Conservation (phyloP, 2,329 filamentous ascomycete species). For the Fusarium beomiforme region DNA sequence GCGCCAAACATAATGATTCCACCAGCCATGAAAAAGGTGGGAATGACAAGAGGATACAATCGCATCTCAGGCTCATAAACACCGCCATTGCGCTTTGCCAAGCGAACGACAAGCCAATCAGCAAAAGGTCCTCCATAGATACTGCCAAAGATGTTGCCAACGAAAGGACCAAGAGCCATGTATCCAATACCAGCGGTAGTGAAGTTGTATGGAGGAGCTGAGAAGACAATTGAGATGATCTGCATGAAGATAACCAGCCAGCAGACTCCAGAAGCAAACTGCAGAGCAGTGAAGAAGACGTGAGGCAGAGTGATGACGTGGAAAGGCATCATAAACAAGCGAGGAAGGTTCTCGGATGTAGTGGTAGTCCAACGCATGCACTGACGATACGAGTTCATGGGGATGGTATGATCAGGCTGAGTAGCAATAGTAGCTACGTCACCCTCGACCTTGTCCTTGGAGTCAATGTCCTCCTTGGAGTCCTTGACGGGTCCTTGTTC, state of each 20-base stretch:
- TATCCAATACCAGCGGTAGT: constrained; percentile 41
- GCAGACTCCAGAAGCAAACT: constrained; percentile 48
- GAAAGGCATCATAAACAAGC: constrained; percentile 33
- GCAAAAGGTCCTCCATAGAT: constrained; percentile 52
- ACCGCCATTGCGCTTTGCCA: constrained; percentile 52
- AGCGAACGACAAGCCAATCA: constrained; percentile 50
- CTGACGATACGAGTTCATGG: constrained; percentile 30
- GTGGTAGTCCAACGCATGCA: constrained; percentile 34
- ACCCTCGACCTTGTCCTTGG: background rate
- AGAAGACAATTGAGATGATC: constrained; percentile 49
- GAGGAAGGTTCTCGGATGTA: constrained; percentile 27
- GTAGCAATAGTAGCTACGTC: background rate
- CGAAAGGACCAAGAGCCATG: constrained; percentile 45
- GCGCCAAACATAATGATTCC: constrained; percentile 54
- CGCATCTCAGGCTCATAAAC: constrained; percentile 58
- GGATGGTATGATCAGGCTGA: background rate
- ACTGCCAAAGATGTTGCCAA: constrained; percentile 52
- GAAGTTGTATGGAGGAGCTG: constrained; percentile 47
- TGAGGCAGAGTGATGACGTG: constrained; percentile 48
- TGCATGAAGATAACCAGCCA: constrained; percentile 41
- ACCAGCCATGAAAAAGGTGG: constrained; percentile 47
- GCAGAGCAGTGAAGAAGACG: constrained; percentile 51
- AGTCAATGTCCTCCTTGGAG: background rate
- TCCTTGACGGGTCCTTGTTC: background rate
- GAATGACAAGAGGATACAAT: constrained; percentile 45